Evolutionary conservation across 169 alveolate genomes (phyloP), one percentile per base, ranked within the genome.

Genomic region (Cryptosporidium canis): DNA sequence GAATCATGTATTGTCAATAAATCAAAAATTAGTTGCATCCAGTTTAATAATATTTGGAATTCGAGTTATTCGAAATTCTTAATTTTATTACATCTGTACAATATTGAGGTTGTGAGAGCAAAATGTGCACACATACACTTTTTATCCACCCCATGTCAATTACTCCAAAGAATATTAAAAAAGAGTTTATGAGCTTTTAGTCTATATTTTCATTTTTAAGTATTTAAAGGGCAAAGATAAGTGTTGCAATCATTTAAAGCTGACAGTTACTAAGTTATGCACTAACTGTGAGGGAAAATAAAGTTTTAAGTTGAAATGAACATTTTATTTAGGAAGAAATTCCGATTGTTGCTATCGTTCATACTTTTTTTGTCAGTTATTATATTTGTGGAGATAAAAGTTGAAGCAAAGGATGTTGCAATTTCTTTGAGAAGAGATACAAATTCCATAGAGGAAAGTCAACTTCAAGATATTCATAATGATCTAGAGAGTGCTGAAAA

Each of bases 81-180:
- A 7, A 51, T 51, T 51, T 18, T 14, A n/a, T 21, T 3, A 0
- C 1, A 51, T 21, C 9, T 27, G 63, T 51, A 51, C 8, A 51
- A 21, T 21, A 29, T 29, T 65, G 77, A 18, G 77, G 18, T 45
- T 65, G 35, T 41, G 45, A 39, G 77, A 24, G 51, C 27, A 65
- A 63, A 65, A 11, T 35, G 45, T 65, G 77, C 83, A 67, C 83
- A 67, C 83, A 41, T 35, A 67, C 83, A 67, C 65, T 67, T 45
- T 45, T 44, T 12, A 24, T 27, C 8, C 45, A 63, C 83, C 83
- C 83, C 83, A 67, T 45, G 44, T 47, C n/a, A 67, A 29, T n/a
- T 61, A 51, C 24, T 1, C 63, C n/a, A 51, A 18, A 51, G 21
- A 18, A 51, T 51, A 16, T 14, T 3, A 51, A 0, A 47, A 47